Base-by-base conservation (phyloP, 2,329 filamentous ascomycete species). In the Colletotrichum sp. region DNA sequence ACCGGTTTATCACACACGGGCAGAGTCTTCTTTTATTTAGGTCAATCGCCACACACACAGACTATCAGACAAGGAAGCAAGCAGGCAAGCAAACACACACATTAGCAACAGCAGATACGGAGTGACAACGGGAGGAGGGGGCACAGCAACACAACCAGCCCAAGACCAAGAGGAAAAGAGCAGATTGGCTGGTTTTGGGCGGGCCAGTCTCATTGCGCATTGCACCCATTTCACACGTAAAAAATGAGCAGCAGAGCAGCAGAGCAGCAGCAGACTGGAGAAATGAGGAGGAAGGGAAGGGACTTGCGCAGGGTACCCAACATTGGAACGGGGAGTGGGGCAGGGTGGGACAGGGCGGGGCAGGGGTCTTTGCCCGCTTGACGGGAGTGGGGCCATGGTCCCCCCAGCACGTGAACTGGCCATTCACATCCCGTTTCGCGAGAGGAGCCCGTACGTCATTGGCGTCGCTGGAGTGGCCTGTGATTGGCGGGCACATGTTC, bases 381-480 rank as follows among this genome's bases (percentile, higher is more conserved):
- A 18, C 43, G 6, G 9, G 9, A 43, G 43, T 21, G 43, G 43
- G 43, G n/a, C n/a, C n/a, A 21, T 18, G 38, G 38, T 43, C 38
- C 29, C 38, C 43, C 43, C 43, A 8, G 2, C 43, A 47, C 43
- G 4, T 8, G 43, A 47, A 1, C n/a, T 13, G 6, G 11, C 43
- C 43, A 47, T 47, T 21, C 43, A 47, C 2, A 18, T 4, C 43
- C 4, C 43, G 43, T 47, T 5, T 21, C 43, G 6, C 0, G 9
- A 47, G 43, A 47, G n/a, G n/a, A 8, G 11, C n/a, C 43, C 43
- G 0, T 47, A 47, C 43, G 43, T 47, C n/a, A 47, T 8, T 47
- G n/a, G 43, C n/a, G 18, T 12, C 9, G 18, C 0, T 9, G 2
- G 5, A 0, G 18, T 11, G 6, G 43, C 3, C 43, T 47, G 1